Evolutionary conservation across 495 filamentous ascomycete species (phyloP), one percentile per base, ranked within the genome.

Genomic region (Lepidopterella palustris): DNA sequence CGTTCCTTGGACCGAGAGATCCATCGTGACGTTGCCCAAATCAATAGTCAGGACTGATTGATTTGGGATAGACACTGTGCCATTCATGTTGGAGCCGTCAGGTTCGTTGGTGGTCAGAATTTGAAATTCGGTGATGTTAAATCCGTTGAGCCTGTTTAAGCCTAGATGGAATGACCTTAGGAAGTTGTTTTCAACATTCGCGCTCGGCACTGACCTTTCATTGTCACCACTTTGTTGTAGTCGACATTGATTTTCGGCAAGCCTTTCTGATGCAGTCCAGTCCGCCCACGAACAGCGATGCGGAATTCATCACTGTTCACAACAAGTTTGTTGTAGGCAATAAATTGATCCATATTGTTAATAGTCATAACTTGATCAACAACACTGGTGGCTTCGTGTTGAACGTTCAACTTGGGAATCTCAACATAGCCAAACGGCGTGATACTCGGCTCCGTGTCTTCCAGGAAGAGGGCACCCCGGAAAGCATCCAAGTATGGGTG

Each of bases 61-160:
- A 68, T 92, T 92, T 57, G 88, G 87, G 35, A 92, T 87, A 53
- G 66, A 74, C 32, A 82, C 79, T 3, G 73, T 79, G 63, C 82
- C 88, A 29, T 78, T 73, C 76, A 88, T 80, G 73, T 90, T 90
- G 52, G 79, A 75, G 52, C 78, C 77, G 53, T 78, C 72, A 23
- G 66, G 40, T 29, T 74, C 67, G 5, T 67, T 35, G 13, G 63
- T 60, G 52, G 76, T 51, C 47, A 78, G 62, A 53, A 87, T 77
- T 42, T 69, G 69, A 62, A 82, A 74, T 20, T 80, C 70, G 27
- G 77, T 73, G 29, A 88, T 76, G 8, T 74, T 74, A 63, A 85
- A 82, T 58, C 87, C 84, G 15, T 73, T 70, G 50, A 90, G 79
- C 54, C 76, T 71, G 65, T 85, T 84, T 31, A 87, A 71, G 11